These are phyloP conservation scores for Acrocalymma vagum DNA, from an alignment of 2,329 filamentous ascomycete genomes.

Conservation along the genomic window DNA sequence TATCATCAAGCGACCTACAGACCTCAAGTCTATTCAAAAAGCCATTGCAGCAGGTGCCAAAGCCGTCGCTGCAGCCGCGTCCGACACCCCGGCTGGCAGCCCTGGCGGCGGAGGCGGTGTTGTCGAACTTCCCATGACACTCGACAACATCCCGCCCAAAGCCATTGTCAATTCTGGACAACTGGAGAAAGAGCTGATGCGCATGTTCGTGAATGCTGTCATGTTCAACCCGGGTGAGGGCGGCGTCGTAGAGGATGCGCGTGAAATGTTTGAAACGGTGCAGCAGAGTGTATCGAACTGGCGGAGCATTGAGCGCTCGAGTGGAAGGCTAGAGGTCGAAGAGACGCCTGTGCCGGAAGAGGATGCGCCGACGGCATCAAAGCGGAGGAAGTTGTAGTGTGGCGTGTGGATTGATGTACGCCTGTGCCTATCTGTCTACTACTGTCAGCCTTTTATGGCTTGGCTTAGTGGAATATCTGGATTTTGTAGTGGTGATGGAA, in stretches of 20 bases:
- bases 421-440: too few species aligned
- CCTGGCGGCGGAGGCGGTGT: conserved; percentile 62
- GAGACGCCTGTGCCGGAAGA: conserved; percentile 38
- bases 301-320: conserved; percentile 70
- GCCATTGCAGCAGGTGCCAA: conserved; percentile 61
- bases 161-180: conserved; percentile 94
- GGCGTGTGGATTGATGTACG: too few species aligned
- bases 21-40: conserved; percentile 60
- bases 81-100: conserved; percentile 67
- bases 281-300: conserved; percentile 80
- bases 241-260: conserved; percentile 84
- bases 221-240: conserved; percentile 98
- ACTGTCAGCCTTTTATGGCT: too few species aligned
- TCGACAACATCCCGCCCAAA: conserved; percentile 83
- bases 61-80: conserved; percentile 63
- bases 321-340: conserved; percentile 35
- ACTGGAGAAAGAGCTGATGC: conserved; percentile 89
- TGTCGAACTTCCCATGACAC: conserved; percentile 67
- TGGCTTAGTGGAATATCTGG: too few species aligned
- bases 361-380: conserved; percentile 28
- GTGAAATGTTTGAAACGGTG: conserved; percentile 89
- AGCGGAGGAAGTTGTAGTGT: conserved; percentile 41
- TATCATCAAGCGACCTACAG: conserved; percentile 61
- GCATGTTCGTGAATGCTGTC: conserved; percentile 97
- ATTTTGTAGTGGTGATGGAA: too few species aligned